A percentile compares a stretch with the other conserved stretches of the same genome.
phyloP scores from a whole-genome alignment of 306 rosid species.

The Prunus fruticosa region DNA sequence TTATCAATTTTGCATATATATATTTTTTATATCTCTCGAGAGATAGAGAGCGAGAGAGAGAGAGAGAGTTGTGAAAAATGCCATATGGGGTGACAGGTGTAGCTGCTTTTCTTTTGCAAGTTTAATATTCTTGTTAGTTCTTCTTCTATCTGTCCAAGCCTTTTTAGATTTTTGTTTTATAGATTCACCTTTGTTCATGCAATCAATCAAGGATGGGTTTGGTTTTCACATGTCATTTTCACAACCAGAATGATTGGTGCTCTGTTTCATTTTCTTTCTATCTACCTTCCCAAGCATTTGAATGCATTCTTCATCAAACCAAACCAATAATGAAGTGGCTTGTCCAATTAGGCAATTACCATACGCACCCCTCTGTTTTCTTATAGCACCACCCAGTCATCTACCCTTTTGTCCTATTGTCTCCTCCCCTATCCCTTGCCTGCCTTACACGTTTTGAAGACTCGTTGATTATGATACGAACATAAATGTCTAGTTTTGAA shows the following conservation, averaged over 20 bases:
- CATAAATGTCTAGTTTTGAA: neutral
- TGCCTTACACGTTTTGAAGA: neutral
- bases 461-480: neutral
- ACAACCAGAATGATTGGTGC: neutral
- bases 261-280: neutral
- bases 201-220: neutral
- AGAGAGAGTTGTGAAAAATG: neutral
- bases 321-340: neutral
- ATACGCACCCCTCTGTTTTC: no score
- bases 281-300: neutral
- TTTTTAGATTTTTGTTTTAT: neutral
- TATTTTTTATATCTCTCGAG: neutral
- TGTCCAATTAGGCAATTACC: neutral
- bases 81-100: no score
- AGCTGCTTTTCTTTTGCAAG: neutral
- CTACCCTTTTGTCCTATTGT: neutral
- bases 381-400: neutral
- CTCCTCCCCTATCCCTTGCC: neutral
- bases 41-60: neutral
- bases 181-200: neutral
- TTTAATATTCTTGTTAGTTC: neutral
- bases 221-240: neutral
- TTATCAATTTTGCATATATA: neutral
- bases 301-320: neutral
- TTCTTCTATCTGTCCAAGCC: no score